These are phyloP conservation scores for Pholiota conissans DNA, from an alignment of 768 basidiomycete species.

Conservation along the genomic window DNA sequence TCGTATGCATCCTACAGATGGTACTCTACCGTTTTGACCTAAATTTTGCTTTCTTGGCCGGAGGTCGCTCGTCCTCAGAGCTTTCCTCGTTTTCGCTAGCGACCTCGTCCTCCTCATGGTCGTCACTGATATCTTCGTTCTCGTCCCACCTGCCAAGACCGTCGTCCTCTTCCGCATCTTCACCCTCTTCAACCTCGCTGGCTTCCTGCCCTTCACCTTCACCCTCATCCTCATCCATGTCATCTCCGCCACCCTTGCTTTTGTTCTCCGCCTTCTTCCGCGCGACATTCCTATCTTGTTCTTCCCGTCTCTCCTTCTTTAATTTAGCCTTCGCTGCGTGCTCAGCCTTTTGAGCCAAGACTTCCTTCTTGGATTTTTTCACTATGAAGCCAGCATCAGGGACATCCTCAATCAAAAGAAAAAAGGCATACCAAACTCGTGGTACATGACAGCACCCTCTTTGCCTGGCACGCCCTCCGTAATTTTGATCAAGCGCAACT, in stretches of 20 bases:
- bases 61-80: conserved; percentile 47
- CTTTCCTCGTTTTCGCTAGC: conserved; percentile 42
- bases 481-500: conserved; percentile 90
- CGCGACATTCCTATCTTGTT: conserved; percentile 90
- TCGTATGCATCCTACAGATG: conserved; percentile 2
- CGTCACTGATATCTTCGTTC: conserved; percentile 65
- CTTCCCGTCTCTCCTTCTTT: conserved; percentile 75
- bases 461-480: conserved; percentile 92
- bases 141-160: conserved; percentile 49
- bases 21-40: conserved; percentile 43
- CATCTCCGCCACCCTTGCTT: conserved; percentile 18
- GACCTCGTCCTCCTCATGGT: conserved; percentile 38
- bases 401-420: not conserved
- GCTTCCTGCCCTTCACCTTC: conserved; percentile 33
- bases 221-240: conserved; percentile 25
- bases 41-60: conserved; percentile 56
- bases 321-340: conserved; percentile 79
- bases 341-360: conserved; percentile 61
- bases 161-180: conserved; percentile 42
- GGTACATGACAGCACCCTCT: conserved; percentile 91
- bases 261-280: conserved; percentile 63
- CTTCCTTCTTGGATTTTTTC: conserved; percentile 84
- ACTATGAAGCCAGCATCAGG: conserved; percentile 48
- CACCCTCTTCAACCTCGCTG: conserved; percentile 35
- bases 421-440: conserved; percentile 78